Percentiles rank a stretch among this genome's conserved stretches.
These are phyloP conservation scores for Xanthoconium purpureum DNA, from an alignment of 768 basidiomycete species.

Conservation along the genomic window DNA sequence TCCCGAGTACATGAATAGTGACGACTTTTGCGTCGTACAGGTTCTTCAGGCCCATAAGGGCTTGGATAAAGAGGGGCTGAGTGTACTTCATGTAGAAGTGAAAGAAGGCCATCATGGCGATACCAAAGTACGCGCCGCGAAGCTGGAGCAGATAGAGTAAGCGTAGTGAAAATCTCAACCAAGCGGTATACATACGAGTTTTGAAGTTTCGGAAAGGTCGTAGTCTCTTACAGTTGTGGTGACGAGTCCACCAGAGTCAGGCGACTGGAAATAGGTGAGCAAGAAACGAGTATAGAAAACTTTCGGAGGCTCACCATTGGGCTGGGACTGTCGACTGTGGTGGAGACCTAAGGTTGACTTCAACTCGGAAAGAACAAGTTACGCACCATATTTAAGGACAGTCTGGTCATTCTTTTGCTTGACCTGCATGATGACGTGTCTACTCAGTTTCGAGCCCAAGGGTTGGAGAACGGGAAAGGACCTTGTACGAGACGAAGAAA, in stretches of 20 bases:
- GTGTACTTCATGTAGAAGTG: constrained; percentile 95
- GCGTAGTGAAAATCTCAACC: neutral
- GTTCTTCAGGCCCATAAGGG: constrained; percentile 91
- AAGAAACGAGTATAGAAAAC: neutral
- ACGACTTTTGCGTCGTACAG: constrained; percentile 85
- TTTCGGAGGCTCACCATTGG: constrained; percentile 59
- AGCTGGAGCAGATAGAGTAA: constrained; percentile 38
- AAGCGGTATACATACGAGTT: constrained; percentile 55
- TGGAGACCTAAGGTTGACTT: neutral
- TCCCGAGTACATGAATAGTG: constrained; percentile 77
- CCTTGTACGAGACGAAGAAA: constrained; percentile 75
- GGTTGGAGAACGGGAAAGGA: constrained; percentile 25
- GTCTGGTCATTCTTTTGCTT: constrained; percentile 95
- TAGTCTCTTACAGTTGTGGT: constrained; percentile 95
- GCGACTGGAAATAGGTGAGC: constrained; percentile 38
- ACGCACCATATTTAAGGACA: constrained; percentile 89
- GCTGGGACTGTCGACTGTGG: constrained; percentile 66
- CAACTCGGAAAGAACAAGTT: neutral
- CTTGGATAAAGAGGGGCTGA: constrained; percentile 94
- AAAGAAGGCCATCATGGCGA: constrained; percentile 89
- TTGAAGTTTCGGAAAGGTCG: constrained; percentile 84
- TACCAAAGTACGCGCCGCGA: constrained; percentile 63
- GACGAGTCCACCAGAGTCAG: constrained; percentile 68
- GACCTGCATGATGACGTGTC: constrained; percentile 50
- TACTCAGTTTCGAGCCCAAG: neutral